phyloP scores from a whole-genome alignment of 2,329 filamentous ascomycete species.

The Albifimbria verrucaria region DNA sequence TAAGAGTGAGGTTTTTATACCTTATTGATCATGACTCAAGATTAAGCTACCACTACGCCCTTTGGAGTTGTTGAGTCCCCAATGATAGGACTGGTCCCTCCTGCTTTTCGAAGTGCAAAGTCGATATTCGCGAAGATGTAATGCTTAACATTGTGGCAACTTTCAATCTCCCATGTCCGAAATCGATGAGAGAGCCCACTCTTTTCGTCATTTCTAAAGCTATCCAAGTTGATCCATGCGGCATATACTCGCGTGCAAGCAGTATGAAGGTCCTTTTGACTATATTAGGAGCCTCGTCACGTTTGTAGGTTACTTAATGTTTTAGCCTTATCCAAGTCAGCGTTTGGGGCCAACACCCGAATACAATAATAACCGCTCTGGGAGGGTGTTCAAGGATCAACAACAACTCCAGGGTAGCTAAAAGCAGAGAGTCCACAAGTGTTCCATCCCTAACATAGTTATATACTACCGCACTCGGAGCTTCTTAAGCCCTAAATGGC shows the following conservation, averaged over 20 bases:
- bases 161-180: conserved; percentile 17
- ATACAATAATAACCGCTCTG: conserved; percentile 26
- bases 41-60: conserved; percentile 16
- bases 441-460: too few relatives aligned
- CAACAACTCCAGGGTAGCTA: too few relatives aligned
- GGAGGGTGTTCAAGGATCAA: conserved; percentile 15
- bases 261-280: conserved; percentile 9
- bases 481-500: too few relatives aligned
- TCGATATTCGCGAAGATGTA: conserved; percentile 15
- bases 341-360: conserved; percentile 34
- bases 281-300: conserved; percentile 9
- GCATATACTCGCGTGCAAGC: conserved; percentile 14
- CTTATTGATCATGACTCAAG: conserved; percentile 8
- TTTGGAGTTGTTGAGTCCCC: conserved; percentile 17
- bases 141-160: conserved; percentile 12
- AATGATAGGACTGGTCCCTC: conserved; percentile 8
- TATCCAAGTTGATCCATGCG: conserved; percentile 18
- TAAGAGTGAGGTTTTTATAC: conserved; percentile 17
- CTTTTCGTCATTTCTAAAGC: conserved; percentile 21
- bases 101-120: conserved; percentile 8
- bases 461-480: too few relatives aligned
- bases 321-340: conserved; percentile 21
- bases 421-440: too few relatives aligned
- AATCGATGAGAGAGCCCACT: conserved; percentile 18
- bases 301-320: conserved; percentile 13